Conservation (phyloP, 495 filamentous ascomycete species). For the Talaromyces stipitatus region DNA sequence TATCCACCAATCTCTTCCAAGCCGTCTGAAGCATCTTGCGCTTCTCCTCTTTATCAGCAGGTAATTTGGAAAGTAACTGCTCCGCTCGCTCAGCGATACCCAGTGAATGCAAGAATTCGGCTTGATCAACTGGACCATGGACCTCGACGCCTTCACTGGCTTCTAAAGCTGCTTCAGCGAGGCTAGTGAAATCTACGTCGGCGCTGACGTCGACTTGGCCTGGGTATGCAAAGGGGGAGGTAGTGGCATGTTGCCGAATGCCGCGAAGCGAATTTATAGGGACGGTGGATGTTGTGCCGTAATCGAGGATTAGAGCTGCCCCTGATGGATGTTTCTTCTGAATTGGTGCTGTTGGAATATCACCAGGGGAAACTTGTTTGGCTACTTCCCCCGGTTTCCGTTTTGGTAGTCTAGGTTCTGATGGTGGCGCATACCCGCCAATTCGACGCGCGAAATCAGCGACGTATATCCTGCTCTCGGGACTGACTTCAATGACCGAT, state of each 20-base stretch:
- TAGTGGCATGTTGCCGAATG: slow-evolving; percentile 62
- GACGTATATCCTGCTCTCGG: slow-evolving; percentile 70
- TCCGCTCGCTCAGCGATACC: slow-evolving; percentile 73
- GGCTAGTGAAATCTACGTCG: slow-evolving; percentile 82
- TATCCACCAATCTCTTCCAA: slow-evolving; percentile 73
- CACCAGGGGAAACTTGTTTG: neutral
- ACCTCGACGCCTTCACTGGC: slow-evolving; percentile 77
- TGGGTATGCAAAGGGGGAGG: slow-evolving; percentile 68
- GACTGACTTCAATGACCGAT: slow-evolving; percentile 79
- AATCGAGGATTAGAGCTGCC: slow-evolving; percentile 88
- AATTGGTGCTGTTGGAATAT: neutral
- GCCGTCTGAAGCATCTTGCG: slow-evolving; percentile 58
- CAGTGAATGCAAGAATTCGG: slow-evolving; percentile 65
- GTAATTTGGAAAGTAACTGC: slow-evolving; percentile 49
- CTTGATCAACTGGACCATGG: slow-evolving; percentile 88
- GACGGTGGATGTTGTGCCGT: slow-evolving; percentile 71
- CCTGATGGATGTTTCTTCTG: slow-evolving; percentile 59
- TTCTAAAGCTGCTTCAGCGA: slow-evolving; percentile 72
- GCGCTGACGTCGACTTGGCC: slow-evolving; percentile 80
- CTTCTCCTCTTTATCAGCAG: slow-evolving; percentile 34
- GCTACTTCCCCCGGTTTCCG: slow-evolving; percentile 1
- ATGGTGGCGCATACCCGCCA: slow-evolving; percentile 52
- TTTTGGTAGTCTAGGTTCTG: slow-evolving; percentile 10
- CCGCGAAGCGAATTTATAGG: slow-evolving; percentile 84
- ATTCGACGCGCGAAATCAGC: slow-evolving; percentile 77